Evolutionary conservation across 495 filamentous ascomycete genomes (phyloP).

Genomic region (Copromyces sp.): DNA sequence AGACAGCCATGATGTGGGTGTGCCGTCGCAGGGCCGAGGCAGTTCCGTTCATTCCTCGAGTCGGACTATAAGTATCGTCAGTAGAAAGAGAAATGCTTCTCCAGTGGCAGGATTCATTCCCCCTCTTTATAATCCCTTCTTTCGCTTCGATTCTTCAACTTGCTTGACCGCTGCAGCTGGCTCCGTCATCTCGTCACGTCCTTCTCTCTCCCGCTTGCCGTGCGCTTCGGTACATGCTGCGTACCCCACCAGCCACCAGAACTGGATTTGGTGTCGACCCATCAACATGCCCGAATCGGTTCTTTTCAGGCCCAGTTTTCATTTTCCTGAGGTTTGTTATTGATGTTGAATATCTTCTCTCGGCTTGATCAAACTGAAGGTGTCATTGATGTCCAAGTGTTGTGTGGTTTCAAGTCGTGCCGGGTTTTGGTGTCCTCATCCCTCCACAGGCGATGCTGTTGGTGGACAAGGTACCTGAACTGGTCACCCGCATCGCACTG

Average conservation of each 20-base stretch:
- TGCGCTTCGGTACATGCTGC: constrained; percentile 2
- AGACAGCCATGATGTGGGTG: not conserved
- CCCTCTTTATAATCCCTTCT: not conserved
- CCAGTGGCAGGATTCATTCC: not conserved
- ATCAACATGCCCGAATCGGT: not conserved
- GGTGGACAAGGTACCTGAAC: not conserved
- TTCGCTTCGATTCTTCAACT: not conserved
- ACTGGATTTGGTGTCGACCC: not conserved
- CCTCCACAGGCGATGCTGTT: not conserved
- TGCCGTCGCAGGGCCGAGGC: not conserved
- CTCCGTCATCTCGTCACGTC: constrained; percentile 2
- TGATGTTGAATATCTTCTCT: not conserved
- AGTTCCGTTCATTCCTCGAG: not conserved
- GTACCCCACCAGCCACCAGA: constrained; percentile 10
- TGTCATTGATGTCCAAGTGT: not conserved
- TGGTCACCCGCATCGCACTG: not conserved
- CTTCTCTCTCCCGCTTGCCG: constrained; percentile 6
- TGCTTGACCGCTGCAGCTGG: constrained; percentile 15
- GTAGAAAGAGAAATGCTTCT: not conserved
- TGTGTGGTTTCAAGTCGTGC: not conserved
- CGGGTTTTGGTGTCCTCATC: not conserved
- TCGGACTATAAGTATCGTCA: not conserved
- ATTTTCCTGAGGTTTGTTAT: not conserved
- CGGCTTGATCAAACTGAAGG: not conserved
- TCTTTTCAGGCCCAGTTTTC: not conserved